Conservation (phyloP, 202 grass and related monocot genomes). For the Schoenoplectus tabernaemontani region DNA sequence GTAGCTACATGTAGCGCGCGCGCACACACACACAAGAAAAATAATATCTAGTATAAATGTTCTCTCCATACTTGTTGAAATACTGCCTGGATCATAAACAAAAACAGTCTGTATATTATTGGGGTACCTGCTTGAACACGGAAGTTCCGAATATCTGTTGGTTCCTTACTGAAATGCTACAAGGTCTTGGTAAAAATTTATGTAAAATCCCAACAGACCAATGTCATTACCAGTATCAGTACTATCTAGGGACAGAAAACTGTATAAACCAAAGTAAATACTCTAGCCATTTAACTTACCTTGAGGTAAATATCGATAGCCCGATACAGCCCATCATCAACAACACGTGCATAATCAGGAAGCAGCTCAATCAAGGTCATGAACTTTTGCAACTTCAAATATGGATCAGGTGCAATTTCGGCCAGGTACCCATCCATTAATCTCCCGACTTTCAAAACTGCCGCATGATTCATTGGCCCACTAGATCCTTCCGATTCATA, state of each 20-base stretch:
- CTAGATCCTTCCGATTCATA: conserved; percentile 56
- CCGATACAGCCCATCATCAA: conserved; percentile 83
- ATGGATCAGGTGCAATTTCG: conserved; percentile 79
- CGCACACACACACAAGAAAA: not conserved
- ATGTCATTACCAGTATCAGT: not conserved
- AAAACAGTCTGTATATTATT: not conserved
- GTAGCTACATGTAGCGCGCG: not conserved
- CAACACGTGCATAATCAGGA: conserved; percentile 70
- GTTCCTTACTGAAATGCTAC: not conserved
- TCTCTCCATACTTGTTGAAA: not conserved
- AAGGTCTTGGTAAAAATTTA: not conserved
- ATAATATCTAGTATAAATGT: not conserved
- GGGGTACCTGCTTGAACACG: not conserved
- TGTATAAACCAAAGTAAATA: not conserved
- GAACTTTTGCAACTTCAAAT: conserved; percentile 83
- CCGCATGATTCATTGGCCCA: conserved; percentile 60
- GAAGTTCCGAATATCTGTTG: not conserved
- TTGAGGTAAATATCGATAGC: conserved; percentile 91
- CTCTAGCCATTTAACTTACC: conserved; percentile 32
- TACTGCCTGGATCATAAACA: not conserved
- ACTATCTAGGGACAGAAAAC: not conserved
- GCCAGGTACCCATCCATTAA: conserved; percentile 87
- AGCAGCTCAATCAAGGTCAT: conserved; percentile 82
- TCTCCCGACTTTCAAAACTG: conserved; percentile 73
- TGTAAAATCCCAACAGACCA: not conserved